Conservation (phyloP, 1,284 basidiomycete species). For the Cryptococcus neoformans region DNA sequence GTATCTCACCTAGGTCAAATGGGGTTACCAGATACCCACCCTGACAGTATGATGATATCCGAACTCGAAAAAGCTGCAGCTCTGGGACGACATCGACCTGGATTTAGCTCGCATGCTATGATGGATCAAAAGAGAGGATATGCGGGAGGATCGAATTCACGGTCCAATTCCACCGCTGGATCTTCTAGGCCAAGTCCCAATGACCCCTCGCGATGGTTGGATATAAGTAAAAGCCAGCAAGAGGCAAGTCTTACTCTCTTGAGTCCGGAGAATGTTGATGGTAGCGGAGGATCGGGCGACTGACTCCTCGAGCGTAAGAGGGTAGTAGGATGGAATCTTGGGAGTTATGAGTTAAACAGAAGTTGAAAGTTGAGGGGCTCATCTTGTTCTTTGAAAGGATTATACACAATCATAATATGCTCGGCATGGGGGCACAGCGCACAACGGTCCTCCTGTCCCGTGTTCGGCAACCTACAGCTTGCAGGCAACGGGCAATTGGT, state of each 20-base stretch:
- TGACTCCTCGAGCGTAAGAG: neutral
- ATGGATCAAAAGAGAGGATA: constrained; percentile 7
- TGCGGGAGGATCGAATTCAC: constrained; percentile 1
- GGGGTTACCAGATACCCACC: constrained; percentile 5
- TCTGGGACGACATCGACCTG: too few relatives aligned
- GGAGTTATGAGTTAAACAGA: neutral
- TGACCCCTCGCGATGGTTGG: constrained; percentile 3
- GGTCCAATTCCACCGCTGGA: neutral
- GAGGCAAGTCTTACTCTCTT: neutral
- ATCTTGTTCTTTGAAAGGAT: too few relatives aligned
- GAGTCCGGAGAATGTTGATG: neutral
- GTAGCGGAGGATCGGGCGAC: neutral
- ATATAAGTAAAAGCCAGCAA: neutral
- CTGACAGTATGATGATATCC: constrained; percentile 3
- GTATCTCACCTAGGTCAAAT: neutral
- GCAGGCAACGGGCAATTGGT: too few relatives aligned
- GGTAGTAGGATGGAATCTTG: neutral
- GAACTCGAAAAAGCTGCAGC: neutral
- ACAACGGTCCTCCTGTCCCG: too few relatives aligned
- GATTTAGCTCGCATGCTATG: neutral
- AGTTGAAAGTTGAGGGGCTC: neutral
- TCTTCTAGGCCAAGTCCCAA: constrained; percentile 7
- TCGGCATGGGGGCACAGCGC: too few relatives aligned
- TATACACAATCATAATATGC: too few relatives aligned
- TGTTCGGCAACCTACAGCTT: too few relatives aligned